Base-by-base conservation (phyloP, 2,329 filamentous ascomycete species). In the Blastomyces emzantsi region DNA sequence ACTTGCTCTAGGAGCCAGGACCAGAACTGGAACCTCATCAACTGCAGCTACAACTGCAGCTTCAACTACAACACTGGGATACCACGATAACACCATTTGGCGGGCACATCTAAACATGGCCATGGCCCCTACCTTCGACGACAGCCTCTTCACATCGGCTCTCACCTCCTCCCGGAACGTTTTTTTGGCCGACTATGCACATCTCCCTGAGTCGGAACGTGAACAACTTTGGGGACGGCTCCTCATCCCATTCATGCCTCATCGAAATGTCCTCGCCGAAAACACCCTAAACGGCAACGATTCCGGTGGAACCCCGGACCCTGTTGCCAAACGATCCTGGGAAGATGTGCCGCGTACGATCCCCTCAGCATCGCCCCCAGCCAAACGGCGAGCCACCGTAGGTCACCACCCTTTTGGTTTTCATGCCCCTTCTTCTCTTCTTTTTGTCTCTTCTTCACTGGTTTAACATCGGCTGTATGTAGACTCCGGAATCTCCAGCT, bases 311-410 rank as follows among this genome's bases (percentile, higher is more conserved):
- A 63, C 66, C 55, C 64, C 70, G 62, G 72, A 73, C 64, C 73
- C 72, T 68, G 72, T 73, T 69, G 74, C 76, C 70, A 77, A 78
- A 75, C 73, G 74, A 67, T 67, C 70, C 70, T 73, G 77, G 73
- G 75, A 76, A 73, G 74, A 76, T 66, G 73, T 72, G 64, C 75
- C 75, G 61, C 73, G 74, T 68, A 76, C 73, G 61, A 66, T 75
- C 62, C 73, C 75, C 70, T 73, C 73, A 72, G 72, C 72, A 72
- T 70, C 72, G 66, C 75, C 71, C 61, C 71, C 70, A 70, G 72
- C 74, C 62, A 78, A 78, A 72, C 75, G 76, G 72, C 75, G 75
- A 75, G 76, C 75, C 73, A 77, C 73, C 75, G 76, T 78, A 78
- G 71, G 76, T 77, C 69, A 72, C 73, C 73, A 73, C 73, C 70